phyloP scores from a whole-genome alignment of 2,329 filamentous ascomycete genomes.

The Sporothrix humicola region DNA sequence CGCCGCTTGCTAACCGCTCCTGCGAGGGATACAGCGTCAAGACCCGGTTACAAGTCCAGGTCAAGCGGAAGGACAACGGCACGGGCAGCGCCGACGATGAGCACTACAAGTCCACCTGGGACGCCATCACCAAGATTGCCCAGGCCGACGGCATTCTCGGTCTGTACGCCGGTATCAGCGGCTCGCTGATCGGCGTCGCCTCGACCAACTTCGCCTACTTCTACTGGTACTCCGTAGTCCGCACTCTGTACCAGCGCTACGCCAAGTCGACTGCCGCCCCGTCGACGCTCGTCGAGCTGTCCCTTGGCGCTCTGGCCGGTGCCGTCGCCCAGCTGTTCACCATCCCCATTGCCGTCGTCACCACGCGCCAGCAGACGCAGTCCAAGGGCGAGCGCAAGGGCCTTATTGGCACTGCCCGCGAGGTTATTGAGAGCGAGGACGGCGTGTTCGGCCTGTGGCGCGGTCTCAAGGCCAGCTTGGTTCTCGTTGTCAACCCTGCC shows the following conservation, averaged over 20 bases:
- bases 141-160: slow-evolving; percentile 79
- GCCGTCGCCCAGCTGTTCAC: slow-evolving; percentile 94
- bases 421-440: slow-evolving; percentile 90
- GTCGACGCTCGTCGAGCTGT: slow-evolving; percentile 80
- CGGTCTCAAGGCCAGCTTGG: slow-evolving; percentile 92
- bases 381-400: slow-evolving; percentile 82
- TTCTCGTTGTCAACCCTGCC: slow-evolving; percentile 92
- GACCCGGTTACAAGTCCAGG: slow-evolving; percentile 93
- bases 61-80: slow-evolving; percentile 65
- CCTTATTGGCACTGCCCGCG: slow-evolving; percentile 81
- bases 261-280: slow-evolving; percentile 61
- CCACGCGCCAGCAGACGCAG: slow-evolving; percentile 94
- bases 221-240: slow-evolving; percentile 95
- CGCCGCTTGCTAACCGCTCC: slow-evolving; percentile 32
- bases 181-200: slow-evolving; percentile 86
- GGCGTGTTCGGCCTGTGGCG: slow-evolving; percentile 90
- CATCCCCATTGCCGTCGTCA: slow-evolving; percentile 93
- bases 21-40: slow-evolving; percentile 71
- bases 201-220: slow-evolving; percentile 99
- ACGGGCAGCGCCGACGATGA: slow-evolving; percentile 51
- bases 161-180: slow-evolving; percentile 87
- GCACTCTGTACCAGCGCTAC: slow-evolving; percentile 75
- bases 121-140: slow-evolving; percentile 85
- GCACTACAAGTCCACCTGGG: slow-evolving; percentile 86
- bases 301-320: slow-evolving; percentile 83